Evolutionary conservation across 768 basidiomycete species (phyloP).

Genomic region (Naganishia kalamii): DNA sequence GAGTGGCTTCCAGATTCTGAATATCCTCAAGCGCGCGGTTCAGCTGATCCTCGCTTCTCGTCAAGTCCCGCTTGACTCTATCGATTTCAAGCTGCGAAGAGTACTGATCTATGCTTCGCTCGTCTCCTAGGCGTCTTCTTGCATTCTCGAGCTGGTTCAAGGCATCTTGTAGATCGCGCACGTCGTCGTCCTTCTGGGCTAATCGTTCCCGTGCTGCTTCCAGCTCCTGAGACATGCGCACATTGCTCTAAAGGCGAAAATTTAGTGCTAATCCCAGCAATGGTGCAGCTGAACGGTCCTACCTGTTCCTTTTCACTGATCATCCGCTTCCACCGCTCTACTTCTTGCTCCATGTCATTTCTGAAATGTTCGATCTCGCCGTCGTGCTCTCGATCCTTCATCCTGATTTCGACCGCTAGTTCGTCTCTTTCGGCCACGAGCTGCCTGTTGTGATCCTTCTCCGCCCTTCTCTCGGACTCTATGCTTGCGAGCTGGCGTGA

Average conservation of each 20-base stretch:
- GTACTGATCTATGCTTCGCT: constrained; percentile 72
- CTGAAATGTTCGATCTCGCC: constrained; percentile 23
- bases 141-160: constrained; percentile 69
- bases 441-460: constrained; percentile 49
- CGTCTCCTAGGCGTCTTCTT: constrained; percentile 72
- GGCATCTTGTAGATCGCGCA: constrained; percentile 64
- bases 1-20: constrained; percentile 59
- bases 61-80: constrained; percentile 73
- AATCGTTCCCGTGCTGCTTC: constrained; percentile 51
- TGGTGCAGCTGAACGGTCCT: not conserved
- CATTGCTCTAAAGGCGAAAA: constrained; percentile 23
- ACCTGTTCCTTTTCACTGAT: constrained; percentile 37
- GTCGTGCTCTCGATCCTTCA: constrained; percentile 19
- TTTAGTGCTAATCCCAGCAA: not conserved
- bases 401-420: constrained; percentile 50
- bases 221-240: constrained; percentile 36
- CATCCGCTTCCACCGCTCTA: constrained; percentile 27
- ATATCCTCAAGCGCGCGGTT: constrained; percentile 64
- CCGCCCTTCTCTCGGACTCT: constrained; percentile 21
- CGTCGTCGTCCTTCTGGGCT: constrained; percentile 66
- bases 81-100: constrained; percentile 86
- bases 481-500: constrained; percentile 47
- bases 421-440: constrained; percentile 62
- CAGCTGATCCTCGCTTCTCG: constrained; percentile 71
- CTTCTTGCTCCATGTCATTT: constrained; percentile 20